Conservation (phyloP, 2,329 filamentous ascomycete genomes). For the Thermoascus crustaceus region DNA sequence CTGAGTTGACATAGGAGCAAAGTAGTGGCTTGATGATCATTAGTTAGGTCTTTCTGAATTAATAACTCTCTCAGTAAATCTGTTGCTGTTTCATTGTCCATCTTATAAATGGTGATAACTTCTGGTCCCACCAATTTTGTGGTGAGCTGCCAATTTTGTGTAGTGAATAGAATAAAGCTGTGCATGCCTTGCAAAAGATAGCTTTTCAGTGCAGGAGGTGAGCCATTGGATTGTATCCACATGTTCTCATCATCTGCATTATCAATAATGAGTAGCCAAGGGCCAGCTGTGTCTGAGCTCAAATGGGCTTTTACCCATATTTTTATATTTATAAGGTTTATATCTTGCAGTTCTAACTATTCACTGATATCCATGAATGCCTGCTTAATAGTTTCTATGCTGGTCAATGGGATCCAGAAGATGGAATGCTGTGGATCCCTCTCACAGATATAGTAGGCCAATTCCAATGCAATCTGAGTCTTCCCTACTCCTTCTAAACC, state of each 20-base stretch:
- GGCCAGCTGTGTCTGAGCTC: conserved; percentile 9
- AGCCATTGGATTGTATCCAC: conserved; percentile 3
- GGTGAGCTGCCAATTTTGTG: conserved; percentile 13
- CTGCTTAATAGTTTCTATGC: conserved; percentile 8
- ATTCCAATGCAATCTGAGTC: conserved; percentile 11
- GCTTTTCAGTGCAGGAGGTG: conserved; percentile 4
- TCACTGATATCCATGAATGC: conserved; percentile 6
- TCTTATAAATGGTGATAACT: conserved; percentile 11
- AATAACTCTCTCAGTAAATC: conserved; percentile 4
- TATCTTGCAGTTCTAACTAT: neutral
- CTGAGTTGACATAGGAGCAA: conserved; percentile 13
- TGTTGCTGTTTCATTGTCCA: conserved; percentile 7
- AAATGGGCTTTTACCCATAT: conserved; percentile 7
- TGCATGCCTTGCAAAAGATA: conserved; percentile 13
- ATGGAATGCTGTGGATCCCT: conserved; percentile 3
- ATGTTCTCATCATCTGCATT: conserved; percentile 17
- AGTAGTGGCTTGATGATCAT: conserved; percentile 2
- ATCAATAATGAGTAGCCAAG: conserved; percentile 19
- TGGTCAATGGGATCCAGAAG: conserved; percentile 6
- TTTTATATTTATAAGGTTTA: conserved; percentile 3
- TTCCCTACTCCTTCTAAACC: conserved; percentile 14
- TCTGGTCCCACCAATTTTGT: conserved; percentile 12
- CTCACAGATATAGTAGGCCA: conserved; percentile 5
- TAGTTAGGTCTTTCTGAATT: neutral
- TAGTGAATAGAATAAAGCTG: conserved; percentile 21